Conservation (phyloP, 306 rosid species). For the Vigna mungo region DNA sequence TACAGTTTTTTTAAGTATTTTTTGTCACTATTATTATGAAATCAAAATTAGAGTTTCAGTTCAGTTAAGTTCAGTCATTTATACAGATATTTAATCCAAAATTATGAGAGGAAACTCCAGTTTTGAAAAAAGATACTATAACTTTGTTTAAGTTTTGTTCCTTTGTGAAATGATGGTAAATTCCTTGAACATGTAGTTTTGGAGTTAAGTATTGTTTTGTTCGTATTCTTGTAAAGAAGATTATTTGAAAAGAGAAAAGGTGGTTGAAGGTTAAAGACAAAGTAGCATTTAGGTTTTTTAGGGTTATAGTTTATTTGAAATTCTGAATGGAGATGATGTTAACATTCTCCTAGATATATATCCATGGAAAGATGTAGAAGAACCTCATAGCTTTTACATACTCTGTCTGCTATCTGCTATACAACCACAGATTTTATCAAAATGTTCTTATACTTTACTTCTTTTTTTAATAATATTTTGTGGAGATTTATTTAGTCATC, state of each 20-base stretch:
- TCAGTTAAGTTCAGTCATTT: not conserved
- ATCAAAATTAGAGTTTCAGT: not conserved
- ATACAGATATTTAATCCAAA: not conserved
- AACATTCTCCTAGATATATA: conserved; percentile 19
- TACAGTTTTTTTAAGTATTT: not conserved
- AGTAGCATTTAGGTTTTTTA: conserved; percentile 14
- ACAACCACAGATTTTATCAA: conserved; percentile 34
- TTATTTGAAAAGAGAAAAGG: not conserved
- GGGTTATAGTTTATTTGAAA: conserved; percentile 29
- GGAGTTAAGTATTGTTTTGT: conserved; percentile 16
- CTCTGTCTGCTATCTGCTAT: conserved; percentile 32
- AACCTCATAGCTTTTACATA: conserved; percentile 38
- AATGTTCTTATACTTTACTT: conserved; percentile 22
- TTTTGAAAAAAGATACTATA: not conserved
- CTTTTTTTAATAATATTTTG: conserved; percentile 36
- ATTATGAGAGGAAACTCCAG: not conserved
- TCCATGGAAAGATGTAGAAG: conserved; percentile 44
- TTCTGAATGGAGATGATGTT: conserved; percentile 42
- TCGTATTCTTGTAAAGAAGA: conserved; percentile 10
- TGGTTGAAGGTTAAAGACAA: conserved; percentile 40
- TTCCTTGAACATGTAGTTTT: conserved; percentile 9
- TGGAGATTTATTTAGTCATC: conserved; percentile 17
- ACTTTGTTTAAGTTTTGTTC: not conserved
- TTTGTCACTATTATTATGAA: not conserved
- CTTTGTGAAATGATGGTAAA: not conserved